A percentile compares a stretch with the other conserved stretches of the same genome.
Conservation (phyloP, 164 flowering plant genomes). For the Magnolia kwangsiensis region DNA sequence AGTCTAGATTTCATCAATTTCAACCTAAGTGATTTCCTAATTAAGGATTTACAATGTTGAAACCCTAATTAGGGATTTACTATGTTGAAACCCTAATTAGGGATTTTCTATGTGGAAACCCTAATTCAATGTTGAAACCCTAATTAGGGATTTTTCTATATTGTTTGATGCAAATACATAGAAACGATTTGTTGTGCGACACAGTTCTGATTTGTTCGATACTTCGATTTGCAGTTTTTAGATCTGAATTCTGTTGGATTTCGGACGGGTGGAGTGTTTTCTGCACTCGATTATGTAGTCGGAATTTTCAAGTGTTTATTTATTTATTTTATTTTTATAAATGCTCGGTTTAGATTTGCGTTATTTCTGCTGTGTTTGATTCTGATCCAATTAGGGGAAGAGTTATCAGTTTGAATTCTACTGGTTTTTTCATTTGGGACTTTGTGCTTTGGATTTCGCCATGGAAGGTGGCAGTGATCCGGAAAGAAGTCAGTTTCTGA, state of each 20-base stretch:
- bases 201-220: neutral
- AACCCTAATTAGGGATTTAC: no score
- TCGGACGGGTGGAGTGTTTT: no score
- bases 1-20: no score
- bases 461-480: conserved; percentile 17
- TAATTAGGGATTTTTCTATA: no score
- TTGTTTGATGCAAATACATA: no score
- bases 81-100: no score
- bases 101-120: no score
- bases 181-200: neutral
- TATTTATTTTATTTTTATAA: no score
- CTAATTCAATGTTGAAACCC: no score
- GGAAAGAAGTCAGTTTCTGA: conserved; percentile 13
- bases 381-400: neutral
- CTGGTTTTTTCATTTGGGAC: neutral
- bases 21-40: no score
- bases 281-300: neutral
- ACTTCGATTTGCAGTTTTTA: neutral
- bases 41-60: no score
- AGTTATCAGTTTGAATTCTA: neutral
- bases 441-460: neutral
- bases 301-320: neutral
- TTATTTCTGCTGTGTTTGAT: neutral
- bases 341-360: no score
- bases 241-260: neutral